phyloP scores from a whole-genome alignment of 768 basidiomycete genomes.

The Boletus reticulatus region DNA sequence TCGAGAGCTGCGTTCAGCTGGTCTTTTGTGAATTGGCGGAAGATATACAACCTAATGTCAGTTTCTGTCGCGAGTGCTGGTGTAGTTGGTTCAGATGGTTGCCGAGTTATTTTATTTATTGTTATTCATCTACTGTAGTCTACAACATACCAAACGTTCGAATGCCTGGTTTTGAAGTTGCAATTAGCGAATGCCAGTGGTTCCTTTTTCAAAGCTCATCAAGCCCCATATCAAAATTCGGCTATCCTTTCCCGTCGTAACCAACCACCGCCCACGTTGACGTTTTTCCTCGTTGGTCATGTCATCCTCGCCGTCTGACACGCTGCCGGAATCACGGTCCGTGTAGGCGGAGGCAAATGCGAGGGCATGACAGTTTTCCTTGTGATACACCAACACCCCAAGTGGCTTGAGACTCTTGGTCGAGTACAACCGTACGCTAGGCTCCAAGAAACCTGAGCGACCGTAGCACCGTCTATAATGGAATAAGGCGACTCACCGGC shows the following conservation, averaged over 20 bases:
- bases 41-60: background rate
- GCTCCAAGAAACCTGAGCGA: background rate
- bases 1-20: slow-evolving; percentile 51
- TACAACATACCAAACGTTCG: slow-evolving; percentile 6
- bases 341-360: slow-evolving; percentile 53
- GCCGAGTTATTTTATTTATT: slow-evolving; percentile 8
- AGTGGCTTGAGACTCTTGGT: slow-evolving; percentile 78
- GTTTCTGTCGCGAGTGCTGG: background rate
- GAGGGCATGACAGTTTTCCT: slow-evolving; percentile 69
- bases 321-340: background rate
- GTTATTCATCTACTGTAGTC: slow-evolving; percentile 20
- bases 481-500: slow-evolving; percentile 55
- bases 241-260: slow-evolving; percentile 63
- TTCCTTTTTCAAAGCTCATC: slow-evolving; percentile 36
- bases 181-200: background rate
- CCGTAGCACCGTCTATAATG: background rate
- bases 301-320: slow-evolving; percentile 32
- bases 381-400: slow-evolving; percentile 83
- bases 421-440: slow-evolving; percentile 79
- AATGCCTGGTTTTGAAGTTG: background rate
- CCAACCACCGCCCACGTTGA: slow-evolving; percentile 58
- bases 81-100: background rate
- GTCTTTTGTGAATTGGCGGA: slow-evolving; percentile 40
- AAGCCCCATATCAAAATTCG: slow-evolving; percentile 73
- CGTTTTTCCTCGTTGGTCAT: slow-evolving; percentile 43